A percentile compares a stretch with the other conserved stretches of the same genome.
phyloP scores from a whole-genome alignment of 257 asterid species.

The Fraxinus americana region DNA sequence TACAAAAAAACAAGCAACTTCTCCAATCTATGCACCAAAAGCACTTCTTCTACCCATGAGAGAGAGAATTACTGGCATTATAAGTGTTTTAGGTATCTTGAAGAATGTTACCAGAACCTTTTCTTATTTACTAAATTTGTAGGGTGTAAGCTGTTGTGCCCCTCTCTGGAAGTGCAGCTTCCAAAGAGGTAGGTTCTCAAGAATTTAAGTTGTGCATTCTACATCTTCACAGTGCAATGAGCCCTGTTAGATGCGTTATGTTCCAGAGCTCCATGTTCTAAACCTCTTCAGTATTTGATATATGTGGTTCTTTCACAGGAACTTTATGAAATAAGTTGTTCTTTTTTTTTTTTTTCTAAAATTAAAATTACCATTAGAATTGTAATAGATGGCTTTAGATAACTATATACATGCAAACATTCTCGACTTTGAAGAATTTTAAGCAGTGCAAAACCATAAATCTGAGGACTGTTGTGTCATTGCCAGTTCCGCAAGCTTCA shows the following conservation, averaged over 20 bases:
- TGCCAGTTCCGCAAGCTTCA: neutral
- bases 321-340: neutral
- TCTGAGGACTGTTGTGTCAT: neutral
- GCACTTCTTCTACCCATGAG: conserved; percentile 36
- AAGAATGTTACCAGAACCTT: conserved; percentile 18
- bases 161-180: conserved; percentile 42
- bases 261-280: neutral
- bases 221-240: conserved; percentile 15
- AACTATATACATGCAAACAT: neutral
- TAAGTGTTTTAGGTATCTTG: conserved; percentile 29
- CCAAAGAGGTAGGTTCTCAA: conserved; percentile 43
- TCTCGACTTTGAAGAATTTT: conserved; percentile 3
- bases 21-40: conserved; percentile 40
- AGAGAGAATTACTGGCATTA: conserved; percentile 19
- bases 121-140: conserved; percentile 27
- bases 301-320: neutral
- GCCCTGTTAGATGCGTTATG: conserved; percentile 11
- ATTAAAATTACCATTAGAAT: conserved; percentile 1
- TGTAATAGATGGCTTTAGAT: neutral
- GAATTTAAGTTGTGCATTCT: conserved; percentile 19
- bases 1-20: conserved; percentile 40
- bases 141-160: conserved; percentile 49
- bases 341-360: no score
- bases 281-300: conserved; percentile 9
- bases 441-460: conserved; percentile 17